These are phyloP conservation scores for Trypethelium eluteriae DNA, from an alignment of 495 filamentous ascomycete genomes.

Conservation along the genomic window DNA sequence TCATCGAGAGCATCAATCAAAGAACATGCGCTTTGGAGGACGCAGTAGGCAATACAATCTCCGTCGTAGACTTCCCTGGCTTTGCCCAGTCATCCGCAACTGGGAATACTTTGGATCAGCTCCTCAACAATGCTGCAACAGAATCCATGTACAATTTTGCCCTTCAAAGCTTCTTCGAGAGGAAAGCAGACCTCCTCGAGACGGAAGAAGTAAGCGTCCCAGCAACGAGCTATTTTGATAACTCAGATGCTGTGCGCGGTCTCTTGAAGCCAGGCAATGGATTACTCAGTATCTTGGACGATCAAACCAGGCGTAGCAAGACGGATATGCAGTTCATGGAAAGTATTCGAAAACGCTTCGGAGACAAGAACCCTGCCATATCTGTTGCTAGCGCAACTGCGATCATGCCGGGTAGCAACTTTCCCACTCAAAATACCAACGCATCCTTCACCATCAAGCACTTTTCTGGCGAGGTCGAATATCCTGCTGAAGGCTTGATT, in stretches of 20 bases:
- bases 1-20: conserved; percentile 89
- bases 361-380: conserved; percentile 87
- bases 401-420: conserved; percentile 68
- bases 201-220: conserved; percentile 84
- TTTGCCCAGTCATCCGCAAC: conserved; percentile 79
- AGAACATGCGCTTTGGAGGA: conserved; percentile 82
- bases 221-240: conserved; percentile 94
- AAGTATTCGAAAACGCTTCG: conserved; percentile 82
- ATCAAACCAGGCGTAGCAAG: conserved; percentile 82
- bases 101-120: conserved; percentile 78
- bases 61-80: conserved; percentile 91
- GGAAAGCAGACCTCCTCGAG: conserved; percentile 82
- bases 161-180: conserved; percentile 90
- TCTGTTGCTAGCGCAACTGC: conserved; percentile 59
- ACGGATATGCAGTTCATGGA: conserved; percentile 86
- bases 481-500: conserved; percentile 71
- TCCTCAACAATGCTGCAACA: conserved; percentile 87
- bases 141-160: conserved; percentile 90
- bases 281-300: conserved; percentile 85
- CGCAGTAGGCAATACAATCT: conserved; percentile 82
- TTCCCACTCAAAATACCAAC: conserved; percentile 64
- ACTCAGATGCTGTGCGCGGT: conserved; percentile 84
- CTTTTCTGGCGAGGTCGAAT: conserved; percentile 96
- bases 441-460: conserved; percentile 86
- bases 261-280: conserved; percentile 88